Percentiles rank a stretch among this genome's conserved stretches.
These are phyloP conservation scores for Elsinoe perseae DNA, from an alignment of 2,329 filamentous ascomycete species.

Conservation along the genomic window DNA sequence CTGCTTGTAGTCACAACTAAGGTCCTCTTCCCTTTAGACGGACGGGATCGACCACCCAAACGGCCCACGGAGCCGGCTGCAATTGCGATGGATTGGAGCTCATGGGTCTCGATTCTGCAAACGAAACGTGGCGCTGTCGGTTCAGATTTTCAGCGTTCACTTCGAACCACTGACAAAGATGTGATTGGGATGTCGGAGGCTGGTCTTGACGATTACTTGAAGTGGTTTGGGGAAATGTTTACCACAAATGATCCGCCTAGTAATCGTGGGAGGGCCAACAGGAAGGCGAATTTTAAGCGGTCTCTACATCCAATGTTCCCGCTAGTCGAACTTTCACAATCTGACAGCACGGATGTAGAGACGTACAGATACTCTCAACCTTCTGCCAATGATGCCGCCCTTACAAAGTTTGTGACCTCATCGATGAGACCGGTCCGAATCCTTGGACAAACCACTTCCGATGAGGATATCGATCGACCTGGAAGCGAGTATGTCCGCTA, in stretches of 20 bases:
- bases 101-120: conserved; percentile 47
- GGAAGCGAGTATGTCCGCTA: conserved; percentile 47
- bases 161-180: conserved; percentile 53
- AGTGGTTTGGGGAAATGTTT: conserved; percentile 68
- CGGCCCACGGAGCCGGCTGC: conserved; percentile 49
- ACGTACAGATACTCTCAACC: too few relatives aligned
- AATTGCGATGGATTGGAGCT: conserved; percentile 61
- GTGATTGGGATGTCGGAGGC: conserved; percentile 53
- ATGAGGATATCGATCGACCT: conserved; percentile 34
- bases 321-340: too few relatives aligned
- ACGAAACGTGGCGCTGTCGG: conserved; percentile 19
- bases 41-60: conserved; percentile 43
- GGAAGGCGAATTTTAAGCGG: conserved; percentile 34
- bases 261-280: conserved; percentile 24
- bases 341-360: too few relatives aligned
- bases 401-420: conserved; percentile 37
- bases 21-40: conserved; percentile 67
- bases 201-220: conserved; percentile 66
- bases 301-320: conserved; percentile 39
- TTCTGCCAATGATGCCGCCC: not conserved
- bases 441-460: conserved; percentile 31
- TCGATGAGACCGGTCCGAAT: conserved; percentile 34
- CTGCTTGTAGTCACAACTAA: conserved; percentile 71
- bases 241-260: conserved; percentile 39
- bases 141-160: conserved; percentile 37